phyloP scores from a whole-genome alignment of 2,329 filamentous ascomycete species.

The Hypoxylon sp. region DNA sequence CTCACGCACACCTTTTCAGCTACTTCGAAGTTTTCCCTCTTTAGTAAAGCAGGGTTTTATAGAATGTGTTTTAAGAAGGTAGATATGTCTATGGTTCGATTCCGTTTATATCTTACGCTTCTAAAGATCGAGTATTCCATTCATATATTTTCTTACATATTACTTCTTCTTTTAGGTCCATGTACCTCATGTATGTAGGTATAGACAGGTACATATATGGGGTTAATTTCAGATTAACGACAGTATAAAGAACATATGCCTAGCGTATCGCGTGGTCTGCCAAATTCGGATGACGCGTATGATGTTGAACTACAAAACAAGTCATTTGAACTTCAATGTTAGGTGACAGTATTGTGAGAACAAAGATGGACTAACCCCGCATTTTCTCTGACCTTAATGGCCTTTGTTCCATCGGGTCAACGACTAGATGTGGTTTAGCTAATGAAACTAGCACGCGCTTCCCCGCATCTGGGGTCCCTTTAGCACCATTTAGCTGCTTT shows the following conservation, averaged over 20 bases:
- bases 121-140: background rate
- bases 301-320: background rate
- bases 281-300: background rate
- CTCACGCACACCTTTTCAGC: background rate
- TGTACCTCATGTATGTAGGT: too few species aligned
- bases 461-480: slow-evolving; percentile 21
- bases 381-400: background rate
- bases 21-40: too few species aligned
- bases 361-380: slow-evolving; percentile 20
- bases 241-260: too few species aligned
- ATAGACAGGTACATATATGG: too few species aligned
- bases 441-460: slow-evolving; percentile 1
- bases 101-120: background rate
- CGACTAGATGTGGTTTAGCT: slow-evolving; percentile 11
- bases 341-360: background rate
- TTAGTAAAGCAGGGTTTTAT: too few species aligned
- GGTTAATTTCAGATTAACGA: too few species aligned
- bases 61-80: too few species aligned
- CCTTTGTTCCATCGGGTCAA: background rate
- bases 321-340: too few species aligned
- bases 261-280: background rate
- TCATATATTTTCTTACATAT: too few species aligned
- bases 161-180: background rate
- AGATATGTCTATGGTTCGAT: background rate
- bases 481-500: background rate